Conservation (phyloP, 2,329 filamentous ascomycete genomes). For the Alternaria tenuissima region DNA sequence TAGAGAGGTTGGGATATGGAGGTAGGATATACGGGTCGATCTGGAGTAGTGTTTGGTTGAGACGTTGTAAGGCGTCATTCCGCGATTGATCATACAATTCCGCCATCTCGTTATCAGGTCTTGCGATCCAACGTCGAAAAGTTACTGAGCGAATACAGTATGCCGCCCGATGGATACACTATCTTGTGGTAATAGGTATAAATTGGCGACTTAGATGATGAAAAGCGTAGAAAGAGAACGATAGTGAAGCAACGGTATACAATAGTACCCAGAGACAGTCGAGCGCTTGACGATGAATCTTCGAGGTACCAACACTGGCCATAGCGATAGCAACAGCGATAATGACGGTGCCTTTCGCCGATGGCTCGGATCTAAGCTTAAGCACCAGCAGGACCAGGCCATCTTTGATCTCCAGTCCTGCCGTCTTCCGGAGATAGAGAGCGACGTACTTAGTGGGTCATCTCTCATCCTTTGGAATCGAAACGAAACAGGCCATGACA, state of each 20-base stretch:
- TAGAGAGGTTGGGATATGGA: conserved; percentile 57
- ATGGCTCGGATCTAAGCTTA: conserved; percentile 47
- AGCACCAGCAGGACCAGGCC: conserved; percentile 4
- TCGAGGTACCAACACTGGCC: conserved; percentile 19
- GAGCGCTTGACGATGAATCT: conserved; percentile 17
- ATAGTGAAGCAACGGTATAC: conserved; percentile 32
- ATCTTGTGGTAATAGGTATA: conserved; percentile 18
- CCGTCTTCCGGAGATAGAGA: conserved; percentile 12
- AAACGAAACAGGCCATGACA: conserved; percentile 12
- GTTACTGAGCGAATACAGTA: not conserved
- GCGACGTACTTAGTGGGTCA: conserved; percentile 8
- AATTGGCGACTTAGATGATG: conserved; percentile 22
- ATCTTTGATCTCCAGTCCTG: conserved; percentile 13
- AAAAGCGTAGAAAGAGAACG: conserved; percentile 20
- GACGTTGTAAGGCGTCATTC: conserved; percentile 42
- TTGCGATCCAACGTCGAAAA: not conserved
- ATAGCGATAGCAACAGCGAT: conserved; percentile 16
- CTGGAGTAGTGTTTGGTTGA: conserved; percentile 50
- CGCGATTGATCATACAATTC: conserved; percentile 39
- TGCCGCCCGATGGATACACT: not conserved
- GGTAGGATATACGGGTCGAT: conserved; percentile 50
- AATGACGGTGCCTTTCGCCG: conserved; percentile 31
- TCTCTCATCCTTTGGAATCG: conserved; percentile 5
- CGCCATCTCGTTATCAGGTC: conserved; percentile 25
- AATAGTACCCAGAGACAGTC: conserved; percentile 29